phyloP scores from a whole-genome alignment of 148 eudicot genomes.

The Talinum fruticosum region DNA sequence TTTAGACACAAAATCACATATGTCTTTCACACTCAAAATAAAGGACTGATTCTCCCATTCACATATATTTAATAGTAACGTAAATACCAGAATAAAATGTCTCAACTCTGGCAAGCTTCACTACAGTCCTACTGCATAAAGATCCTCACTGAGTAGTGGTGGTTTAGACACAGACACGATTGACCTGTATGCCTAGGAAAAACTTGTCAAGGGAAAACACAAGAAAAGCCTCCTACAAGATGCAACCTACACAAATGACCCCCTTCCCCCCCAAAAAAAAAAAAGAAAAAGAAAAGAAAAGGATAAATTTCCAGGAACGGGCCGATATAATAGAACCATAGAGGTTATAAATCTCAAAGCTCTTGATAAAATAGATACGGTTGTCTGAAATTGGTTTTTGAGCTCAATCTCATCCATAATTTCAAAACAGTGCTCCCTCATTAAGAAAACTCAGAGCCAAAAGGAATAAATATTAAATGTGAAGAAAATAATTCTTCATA shows the following conservation, averaged over 20 bases:
- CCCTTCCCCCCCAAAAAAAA: too few species aligned
- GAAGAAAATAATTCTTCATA: background rate
- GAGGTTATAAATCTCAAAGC: background rate
- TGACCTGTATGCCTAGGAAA: background rate
- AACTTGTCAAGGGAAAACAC: background rate
- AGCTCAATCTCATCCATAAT: background rate
- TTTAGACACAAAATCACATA: background rate
- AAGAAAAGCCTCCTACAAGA: background rate
- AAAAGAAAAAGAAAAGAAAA: too few species aligned
- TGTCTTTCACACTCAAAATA: background rate
- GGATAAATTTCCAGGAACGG: background rate
- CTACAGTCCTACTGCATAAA: background rate
- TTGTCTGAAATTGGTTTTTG: background rate
- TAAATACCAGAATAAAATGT: background rate
- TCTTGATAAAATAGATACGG: background rate
- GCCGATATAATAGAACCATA: too few species aligned
- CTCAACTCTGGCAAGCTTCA: background rate
- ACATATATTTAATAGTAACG: background rate
- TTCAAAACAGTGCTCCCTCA: background rate
- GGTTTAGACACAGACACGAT: background rate
- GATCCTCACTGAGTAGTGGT: background rate
- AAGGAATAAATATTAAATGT: background rate
- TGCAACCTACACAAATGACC: background rate
- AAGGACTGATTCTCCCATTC: background rate
- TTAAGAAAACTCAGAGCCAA: background rate